Conservation (phyloP, 352 stramenopile genomes). For the Phytopythium ostracodes region DNA sequence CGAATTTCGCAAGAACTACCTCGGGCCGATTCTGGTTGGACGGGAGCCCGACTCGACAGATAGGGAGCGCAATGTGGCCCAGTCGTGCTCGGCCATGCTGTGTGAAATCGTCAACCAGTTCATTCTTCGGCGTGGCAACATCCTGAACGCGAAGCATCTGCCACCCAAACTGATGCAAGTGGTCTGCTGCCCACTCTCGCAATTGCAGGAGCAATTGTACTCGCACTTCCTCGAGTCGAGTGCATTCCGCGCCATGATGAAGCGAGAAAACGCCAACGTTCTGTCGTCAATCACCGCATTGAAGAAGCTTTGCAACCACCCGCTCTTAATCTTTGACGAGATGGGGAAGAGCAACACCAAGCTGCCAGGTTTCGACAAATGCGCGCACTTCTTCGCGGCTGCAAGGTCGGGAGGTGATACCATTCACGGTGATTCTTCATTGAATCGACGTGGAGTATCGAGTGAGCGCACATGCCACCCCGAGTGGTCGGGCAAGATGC, state of each 20-base stretch:
- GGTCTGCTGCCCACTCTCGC: slow-evolving; percentile 96
- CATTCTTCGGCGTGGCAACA: slow-evolving; percentile 97
- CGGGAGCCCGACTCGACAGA: slow-evolving; percentile 90
- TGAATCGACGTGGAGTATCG: slow-evolving; percentile 29
- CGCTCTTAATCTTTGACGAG: slow-evolving; percentile 91
- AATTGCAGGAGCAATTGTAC: slow-evolving; percentile 96
- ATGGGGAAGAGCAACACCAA: slow-evolving; percentile 80
- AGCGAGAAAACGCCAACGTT: slow-evolving; percentile 90
- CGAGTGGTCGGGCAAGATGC: slow-evolving; percentile 89
- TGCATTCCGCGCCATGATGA: slow-evolving; percentile 94
- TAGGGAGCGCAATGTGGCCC: slow-evolving; percentile 59
- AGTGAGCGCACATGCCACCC: slow-evolving; percentile 71
- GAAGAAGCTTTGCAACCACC: slow-evolving; percentile 98
- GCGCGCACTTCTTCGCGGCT: slow-evolving; percentile 53
- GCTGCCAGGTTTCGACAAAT: slow-evolving; percentile 75
- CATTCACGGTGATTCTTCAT: background rate
- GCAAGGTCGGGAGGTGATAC: slow-evolving; percentile 16
- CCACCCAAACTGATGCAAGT: slow-evolving; percentile 98
- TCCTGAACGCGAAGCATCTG: slow-evolving; percentile 97
- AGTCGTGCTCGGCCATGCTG: slow-evolving; percentile 93
- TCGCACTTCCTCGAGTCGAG: slow-evolving; percentile 94
- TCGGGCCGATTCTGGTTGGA: slow-evolving; percentile 86
- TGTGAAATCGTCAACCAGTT: slow-evolving; percentile 98
- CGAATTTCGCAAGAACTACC: slow-evolving; percentile 93
- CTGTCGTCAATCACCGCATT: slow-evolving; percentile 88